phyloP scores from a whole-genome alignment of 805 yeast species.

The Candida alai region DNA sequence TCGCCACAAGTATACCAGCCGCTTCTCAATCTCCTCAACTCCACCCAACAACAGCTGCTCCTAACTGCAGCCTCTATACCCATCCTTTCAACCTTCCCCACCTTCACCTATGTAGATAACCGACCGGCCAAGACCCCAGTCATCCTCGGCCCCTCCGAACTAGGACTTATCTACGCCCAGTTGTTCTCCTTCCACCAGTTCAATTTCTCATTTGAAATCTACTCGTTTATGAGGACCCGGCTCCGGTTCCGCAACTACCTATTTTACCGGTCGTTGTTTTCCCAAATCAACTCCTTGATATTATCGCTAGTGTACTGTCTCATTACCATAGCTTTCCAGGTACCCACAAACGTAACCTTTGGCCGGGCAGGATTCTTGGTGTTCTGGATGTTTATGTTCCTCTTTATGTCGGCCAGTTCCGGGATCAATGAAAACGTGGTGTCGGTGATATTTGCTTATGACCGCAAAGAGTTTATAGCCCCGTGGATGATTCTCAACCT shows the following conservation, averaged over 20 bases:
- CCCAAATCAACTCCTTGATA: constrained; percentile 27
- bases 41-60: constrained; percentile 12
- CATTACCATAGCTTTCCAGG: constrained; percentile 28
- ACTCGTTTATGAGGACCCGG: constrained; percentile 15
- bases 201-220: constrained; percentile 27
- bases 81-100: constrained; percentile 19
- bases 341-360: constrained; percentile 21
- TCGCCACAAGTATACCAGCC: constrained; percentile 16
- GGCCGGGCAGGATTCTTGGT: constrained; percentile 32
- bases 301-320: constrained; percentile 28
- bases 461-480: constrained; percentile 17
- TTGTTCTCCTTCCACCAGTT: constrained; percentile 33
- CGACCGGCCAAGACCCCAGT: constrained; percentile 19
- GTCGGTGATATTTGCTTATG: constrained; percentile 17
- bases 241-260: constrained; percentile 23
- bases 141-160: constrained; percentile 29
- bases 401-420: constrained; percentile 25
- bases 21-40: constrained; percentile 13
- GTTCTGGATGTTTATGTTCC: constrained; percentile 27
- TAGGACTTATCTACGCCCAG: constrained; percentile 30
- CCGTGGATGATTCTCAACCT: constrained; percentile 29
- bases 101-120: constrained; percentile 18
- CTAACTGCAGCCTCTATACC: constrained; percentile 14
- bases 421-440: constrained; percentile 26
- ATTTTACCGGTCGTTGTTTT: constrained; percentile 23